These are phyloP conservation scores for Cryphonectria nitschkei DNA, from an alignment of 2,329 filamentous ascomycete species.

Conservation along the genomic window DNA sequence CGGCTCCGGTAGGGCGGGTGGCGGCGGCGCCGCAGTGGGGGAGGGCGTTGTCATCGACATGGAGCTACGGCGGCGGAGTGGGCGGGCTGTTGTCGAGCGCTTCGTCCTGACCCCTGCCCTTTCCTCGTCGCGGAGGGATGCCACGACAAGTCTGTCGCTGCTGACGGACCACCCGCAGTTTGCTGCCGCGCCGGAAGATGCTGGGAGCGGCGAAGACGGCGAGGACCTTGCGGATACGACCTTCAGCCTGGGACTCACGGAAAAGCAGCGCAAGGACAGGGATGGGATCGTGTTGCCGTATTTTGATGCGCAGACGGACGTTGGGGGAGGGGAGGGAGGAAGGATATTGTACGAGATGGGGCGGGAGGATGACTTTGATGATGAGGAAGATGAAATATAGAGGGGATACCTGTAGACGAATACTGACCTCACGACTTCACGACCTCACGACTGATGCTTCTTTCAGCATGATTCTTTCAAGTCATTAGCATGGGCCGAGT, in stretches of 20 bases:
- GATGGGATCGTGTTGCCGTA: conserved; percentile 93
- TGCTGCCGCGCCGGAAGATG: conserved; percentile 50
- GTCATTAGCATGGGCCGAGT: not conserved
- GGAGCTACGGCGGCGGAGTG: conserved; percentile 84
- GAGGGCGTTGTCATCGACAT: conserved; percentile 74
- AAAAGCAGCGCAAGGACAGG: conserved; percentile 83
- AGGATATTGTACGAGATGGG: conserved; percentile 97
- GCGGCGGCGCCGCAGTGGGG: conserved; percentile 31
- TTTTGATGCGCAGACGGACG: conserved; percentile 89
- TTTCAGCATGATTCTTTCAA: not conserved
- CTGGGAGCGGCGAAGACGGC: conserved; percentile 40
- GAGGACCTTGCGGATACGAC: conserved; percentile 71
- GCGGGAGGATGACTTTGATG: conserved; percentile 83
- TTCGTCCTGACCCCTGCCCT: conserved; percentile 52
- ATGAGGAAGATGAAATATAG: conserved; percentile 77
- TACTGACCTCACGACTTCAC: not conserved
- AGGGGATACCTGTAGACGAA: not conserved
- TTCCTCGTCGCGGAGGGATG: conserved; percentile 16
- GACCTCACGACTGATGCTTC: not conserved
- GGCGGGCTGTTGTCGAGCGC: conserved; percentile 73
- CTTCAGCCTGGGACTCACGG: conserved; percentile 85
- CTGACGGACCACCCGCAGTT: conserved; percentile 80
- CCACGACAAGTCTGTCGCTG: conserved; percentile 51
- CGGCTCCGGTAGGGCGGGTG: not conserved
- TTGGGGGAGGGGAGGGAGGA: conserved; percentile 80